Conservation (phyloP, 768 basidiomycete genomes). For the Tricholoma sp. region DNA sequence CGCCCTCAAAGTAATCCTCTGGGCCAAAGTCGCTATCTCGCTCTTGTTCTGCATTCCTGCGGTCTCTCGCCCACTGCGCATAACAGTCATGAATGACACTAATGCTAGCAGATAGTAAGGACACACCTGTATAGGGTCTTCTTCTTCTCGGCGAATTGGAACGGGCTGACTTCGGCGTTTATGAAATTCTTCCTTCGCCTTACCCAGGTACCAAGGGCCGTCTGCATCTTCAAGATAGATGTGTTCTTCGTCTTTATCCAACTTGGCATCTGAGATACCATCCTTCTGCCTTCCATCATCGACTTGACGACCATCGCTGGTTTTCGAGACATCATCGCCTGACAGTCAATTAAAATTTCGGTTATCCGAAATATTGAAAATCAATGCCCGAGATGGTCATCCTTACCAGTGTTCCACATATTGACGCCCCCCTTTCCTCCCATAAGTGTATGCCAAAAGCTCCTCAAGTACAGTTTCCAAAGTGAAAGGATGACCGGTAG, state of each 20-base stretch:
- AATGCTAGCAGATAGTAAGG: neutral
- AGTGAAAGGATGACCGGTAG: constrained; percentile 83
- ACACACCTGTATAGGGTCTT: constrained; percentile 65
- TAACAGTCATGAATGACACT: neutral
- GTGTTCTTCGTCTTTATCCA: constrained; percentile 28
- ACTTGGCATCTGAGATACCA: constrained; percentile 16
- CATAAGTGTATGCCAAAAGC: constrained; percentile 76
- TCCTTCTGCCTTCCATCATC: constrained; percentile 31
- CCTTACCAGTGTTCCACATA: constrained; percentile 59
- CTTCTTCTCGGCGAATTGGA: constrained; percentile 44
- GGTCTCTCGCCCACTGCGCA: constrained; percentile 70
- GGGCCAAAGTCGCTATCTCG: constrained; percentile 72
- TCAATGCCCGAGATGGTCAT: constrained; percentile 31
- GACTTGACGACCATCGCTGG: constrained; percentile 33
- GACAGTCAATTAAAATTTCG: neutral
- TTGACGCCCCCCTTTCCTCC: constrained; percentile 67
- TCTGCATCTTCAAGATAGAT: constrained; percentile 48
- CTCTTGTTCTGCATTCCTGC: constrained; percentile 66
- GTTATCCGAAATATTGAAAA: neutral
- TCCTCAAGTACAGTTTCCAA: constrained; percentile 74
- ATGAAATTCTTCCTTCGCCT: constrained; percentile 75
- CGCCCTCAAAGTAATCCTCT: constrained; percentile 79
- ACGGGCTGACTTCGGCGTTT: constrained; percentile 41
- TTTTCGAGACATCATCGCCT: constrained; percentile 13
- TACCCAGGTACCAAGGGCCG: constrained; percentile 77